Percentiles rank a stretch among this genome's conserved stretches.
phyloP scores from a whole-genome alignment of 2,329 filamentous ascomycete species.

The Coniochaeta sp. region DNA sequence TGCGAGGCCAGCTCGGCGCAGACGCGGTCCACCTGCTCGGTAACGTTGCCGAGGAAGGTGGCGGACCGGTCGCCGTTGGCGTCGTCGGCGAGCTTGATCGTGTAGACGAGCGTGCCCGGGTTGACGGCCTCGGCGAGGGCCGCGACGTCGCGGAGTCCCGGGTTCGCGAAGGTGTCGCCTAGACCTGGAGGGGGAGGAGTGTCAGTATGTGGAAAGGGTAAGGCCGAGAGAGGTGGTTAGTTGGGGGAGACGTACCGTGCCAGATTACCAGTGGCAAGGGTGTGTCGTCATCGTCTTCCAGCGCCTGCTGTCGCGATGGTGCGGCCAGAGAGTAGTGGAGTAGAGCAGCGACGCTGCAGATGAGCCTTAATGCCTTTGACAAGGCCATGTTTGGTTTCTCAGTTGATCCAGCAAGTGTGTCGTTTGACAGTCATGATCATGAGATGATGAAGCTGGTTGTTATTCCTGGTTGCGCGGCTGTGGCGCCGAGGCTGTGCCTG shows the following conservation, averaged over 20 bases:
- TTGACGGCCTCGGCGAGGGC: slow-evolving; percentile 64
- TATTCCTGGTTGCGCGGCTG: background rate
- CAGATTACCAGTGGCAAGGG: slow-evolving; percentile 88
- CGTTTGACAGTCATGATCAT: background rate
- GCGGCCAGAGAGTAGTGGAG: slow-evolving; percentile 25
- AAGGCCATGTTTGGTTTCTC: slow-evolving; percentile 17
- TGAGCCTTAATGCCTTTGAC: slow-evolving; percentile 14
- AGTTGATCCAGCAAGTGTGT: background rate
- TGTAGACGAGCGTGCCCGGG: slow-evolving; percentile 79
- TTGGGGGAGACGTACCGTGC: slow-evolving; percentile 54
- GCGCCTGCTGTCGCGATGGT: slow-evolving; percentile 8
- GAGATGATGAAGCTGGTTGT: background rate
- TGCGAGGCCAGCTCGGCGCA: slow-evolving; percentile 71
- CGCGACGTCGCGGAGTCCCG: slow-evolving; percentile 66
- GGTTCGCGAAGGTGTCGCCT: slow-evolving; percentile 66
- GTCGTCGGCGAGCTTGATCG: slow-evolving; percentile 63
- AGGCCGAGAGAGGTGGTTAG: slow-evolving; percentile 24
- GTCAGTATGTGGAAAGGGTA: slow-evolving; percentile 12
- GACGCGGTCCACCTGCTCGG: slow-evolving; percentile 65
- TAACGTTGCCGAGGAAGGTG: slow-evolving; percentile 88
- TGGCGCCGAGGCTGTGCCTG: background rate
- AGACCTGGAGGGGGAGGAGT: slow-evolving; percentile 27
- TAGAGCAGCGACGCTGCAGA: slow-evolving; percentile 22
- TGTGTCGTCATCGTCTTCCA: slow-evolving; percentile 44
- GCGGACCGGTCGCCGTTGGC: slow-evolving; percentile 65